Percentiles rank a stretch among this genome's conserved stretches.
These are phyloP conservation scores for Pestalotiopsis sp. DNA, from an alignment of 2,329 filamentous ascomycete species.

Conservation along the genomic window DNA sequence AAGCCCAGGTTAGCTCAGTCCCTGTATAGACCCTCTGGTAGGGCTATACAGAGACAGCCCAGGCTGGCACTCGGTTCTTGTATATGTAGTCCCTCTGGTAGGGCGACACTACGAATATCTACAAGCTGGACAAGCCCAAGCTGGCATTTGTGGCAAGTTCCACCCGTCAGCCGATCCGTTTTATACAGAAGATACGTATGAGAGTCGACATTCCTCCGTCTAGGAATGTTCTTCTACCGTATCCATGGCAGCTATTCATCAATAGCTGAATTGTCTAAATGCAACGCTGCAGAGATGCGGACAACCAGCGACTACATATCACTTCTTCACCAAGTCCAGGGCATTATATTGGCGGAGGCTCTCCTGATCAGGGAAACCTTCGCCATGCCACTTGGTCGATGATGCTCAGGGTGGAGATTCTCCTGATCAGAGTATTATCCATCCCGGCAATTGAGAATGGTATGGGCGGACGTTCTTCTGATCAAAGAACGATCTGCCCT, in stretches of 20 bases:
- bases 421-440: background rate
- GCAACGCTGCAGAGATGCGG: background rate
- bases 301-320: background rate
- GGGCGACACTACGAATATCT: background rate
- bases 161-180: background rate
- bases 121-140: background rate
- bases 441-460: no score
- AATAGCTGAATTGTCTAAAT: background rate
- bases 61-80: background rate
- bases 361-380: no score
- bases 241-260: background rate
- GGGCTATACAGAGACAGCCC: background rate
- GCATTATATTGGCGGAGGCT: no score
- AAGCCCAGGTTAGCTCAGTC: background rate
- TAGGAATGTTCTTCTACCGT: background rate
- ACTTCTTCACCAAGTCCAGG: background rate
- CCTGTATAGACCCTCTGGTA: background rate
- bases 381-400: background rate
- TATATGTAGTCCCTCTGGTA: background rate
- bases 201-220: background rate
- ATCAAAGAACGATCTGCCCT: background rate
- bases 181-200: background rate
- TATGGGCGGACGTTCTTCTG: background rate
- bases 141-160: background rate
- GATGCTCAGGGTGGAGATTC: background rate